These are phyloP conservation scores for Exophiala sp. DNA, from an alignment of 2,329 filamentous ascomycete genomes.

Conservation along the genomic window DNA sequence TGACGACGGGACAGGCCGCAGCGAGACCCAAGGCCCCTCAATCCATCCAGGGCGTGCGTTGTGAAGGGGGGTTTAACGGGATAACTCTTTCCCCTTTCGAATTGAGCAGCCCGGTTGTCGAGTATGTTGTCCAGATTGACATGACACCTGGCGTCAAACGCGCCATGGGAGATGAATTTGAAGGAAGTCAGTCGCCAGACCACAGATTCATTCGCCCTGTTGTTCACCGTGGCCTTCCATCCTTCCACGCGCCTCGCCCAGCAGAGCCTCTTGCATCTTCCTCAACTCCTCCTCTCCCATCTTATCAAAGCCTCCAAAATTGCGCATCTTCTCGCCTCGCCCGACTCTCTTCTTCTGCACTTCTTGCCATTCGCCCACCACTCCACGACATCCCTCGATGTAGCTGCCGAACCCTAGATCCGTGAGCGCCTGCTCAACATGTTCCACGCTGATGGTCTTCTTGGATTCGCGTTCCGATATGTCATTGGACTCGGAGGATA, in stretches of 20 bases:
- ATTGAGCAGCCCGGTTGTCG: too few species aligned
- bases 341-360: slow-evolving; percentile 66
- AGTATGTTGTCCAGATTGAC: too few species aligned
- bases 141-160: too few species aligned
- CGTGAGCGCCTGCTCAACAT: slow-evolving; percentile 90
- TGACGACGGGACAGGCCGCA: too few species aligned
- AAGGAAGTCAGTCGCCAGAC: too few species aligned
- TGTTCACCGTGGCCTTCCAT: slow-evolving; percentile 23
- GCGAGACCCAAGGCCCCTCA: too few species aligned
- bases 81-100: too few species aligned
- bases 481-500: slow-evolving; percentile 98
- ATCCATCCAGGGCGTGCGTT: too few species aligned
- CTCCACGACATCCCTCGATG: slow-evolving; percentile 76
- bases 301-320: slow-evolving; percentile 92
- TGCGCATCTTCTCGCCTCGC: slow-evolving; percentile 80
- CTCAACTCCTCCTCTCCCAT: slow-evolving; percentile 86
- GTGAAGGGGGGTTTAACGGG: too few species aligned
- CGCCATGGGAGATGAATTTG: too few species aligned
- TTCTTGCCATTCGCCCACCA: slow-evolving; percentile 87
- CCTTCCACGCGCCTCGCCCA: slow-evolving; percentile 70
- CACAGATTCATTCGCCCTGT: neutral
- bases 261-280: slow-evolving; percentile 83
- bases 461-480: slow-evolving; percentile 98
- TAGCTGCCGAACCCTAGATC: slow-evolving; percentile 92
- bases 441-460: slow-evolving; percentile 97